Base-by-base conservation (phyloP, 2,329 filamentous ascomycete genomes). In the Fusarium lateritium region DNA sequence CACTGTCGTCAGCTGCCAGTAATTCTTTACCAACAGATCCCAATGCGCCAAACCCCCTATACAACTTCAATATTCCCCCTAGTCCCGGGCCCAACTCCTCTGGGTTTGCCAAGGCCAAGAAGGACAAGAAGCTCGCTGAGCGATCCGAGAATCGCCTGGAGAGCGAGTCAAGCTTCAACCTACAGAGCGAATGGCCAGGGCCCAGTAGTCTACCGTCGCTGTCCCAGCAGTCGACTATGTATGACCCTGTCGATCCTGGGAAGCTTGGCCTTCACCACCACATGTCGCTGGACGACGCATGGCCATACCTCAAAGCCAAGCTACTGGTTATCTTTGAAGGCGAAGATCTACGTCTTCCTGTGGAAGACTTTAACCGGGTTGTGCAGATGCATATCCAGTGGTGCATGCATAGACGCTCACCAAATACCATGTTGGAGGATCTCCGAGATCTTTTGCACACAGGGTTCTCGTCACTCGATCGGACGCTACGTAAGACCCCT, bases 401-500 rank as follows among this genome's bases (percentile, higher is more conserved):
- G 63, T 94, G 92, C 76, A 88, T 95, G 50, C 90, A 93, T 75
- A 89, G 91, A 58, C 87, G 92, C 42, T 87, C 89, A 0, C 91
- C 92, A 2, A 88, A 89, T 52, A 82, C 89, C 39, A 88, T 96
- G 60, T 82, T 95, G 13, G 92, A 95, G 69, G 93, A 96, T 73
- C 79, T 96, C 10, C 85, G 90, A 50, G 92, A 95, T 70, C 84
- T 96, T 6, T 82, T 96, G 3, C 81, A 85, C n/a, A 92, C 92
- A 0, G 96, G 96, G 2, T 99, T 98, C 76, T 85, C 88, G 31
- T 94, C 92, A 3, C 85, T 99, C 4, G 95, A 97, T 71, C 92
- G 94, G 69, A 94, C 93, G 0, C 83, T 98, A 19, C 88, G 91
- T 50, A 88, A 89, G 45, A 90, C 94, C 1, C 86, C 93, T 0